phyloP scores from a whole-genome alignment of 208 protist species.

The Endotrypanum monterogeii region DNA sequence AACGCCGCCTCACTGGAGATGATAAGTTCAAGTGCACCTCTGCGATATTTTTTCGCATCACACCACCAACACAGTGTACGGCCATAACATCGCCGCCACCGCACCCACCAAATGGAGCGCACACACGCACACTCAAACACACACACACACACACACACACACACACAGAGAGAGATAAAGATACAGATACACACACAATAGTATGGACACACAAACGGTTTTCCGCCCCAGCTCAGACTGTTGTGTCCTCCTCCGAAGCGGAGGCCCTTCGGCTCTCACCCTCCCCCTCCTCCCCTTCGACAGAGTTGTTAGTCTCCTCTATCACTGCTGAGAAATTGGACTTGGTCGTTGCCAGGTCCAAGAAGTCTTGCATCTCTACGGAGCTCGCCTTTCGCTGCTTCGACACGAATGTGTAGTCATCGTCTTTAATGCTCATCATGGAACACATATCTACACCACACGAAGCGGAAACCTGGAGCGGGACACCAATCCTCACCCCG shows the following conservation, averaged over 20 bases:
- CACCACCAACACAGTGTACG: background rate
- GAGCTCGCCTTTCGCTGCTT: constrained; percentile 25
- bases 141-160: too few species aligned
- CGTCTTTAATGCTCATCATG: constrained; percentile 55
- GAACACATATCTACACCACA: constrained; percentile 83
- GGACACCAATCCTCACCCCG: constrained; percentile 65
- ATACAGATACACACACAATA: too few species aligned
- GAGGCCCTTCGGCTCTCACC: constrained; percentile 1
- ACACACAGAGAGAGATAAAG: too few species aligned
- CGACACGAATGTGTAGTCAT: constrained; percentile 46
- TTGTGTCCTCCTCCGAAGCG: background rate
- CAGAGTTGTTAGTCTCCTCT: constrained; percentile 11
- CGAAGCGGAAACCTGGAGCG: constrained; percentile 65
- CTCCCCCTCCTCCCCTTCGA: constrained; percentile 6
- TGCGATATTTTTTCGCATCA: background rate
- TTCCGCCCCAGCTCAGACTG: background rate
- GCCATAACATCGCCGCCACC: background rate
- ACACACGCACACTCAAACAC: too few species aligned
- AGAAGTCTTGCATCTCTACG: constrained; percentile 25
- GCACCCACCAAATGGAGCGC: background rate
- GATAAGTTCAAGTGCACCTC: background rate
- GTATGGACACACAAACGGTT: background rate
- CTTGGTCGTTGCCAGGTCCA: constrained; percentile 23
- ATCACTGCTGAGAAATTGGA: constrained; percentile 18
- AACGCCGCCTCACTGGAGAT: background rate